Evolutionary conservation across 768 basidiomycete species (phyloP).

Genomic region (Pleurotus sapidus): DNA sequence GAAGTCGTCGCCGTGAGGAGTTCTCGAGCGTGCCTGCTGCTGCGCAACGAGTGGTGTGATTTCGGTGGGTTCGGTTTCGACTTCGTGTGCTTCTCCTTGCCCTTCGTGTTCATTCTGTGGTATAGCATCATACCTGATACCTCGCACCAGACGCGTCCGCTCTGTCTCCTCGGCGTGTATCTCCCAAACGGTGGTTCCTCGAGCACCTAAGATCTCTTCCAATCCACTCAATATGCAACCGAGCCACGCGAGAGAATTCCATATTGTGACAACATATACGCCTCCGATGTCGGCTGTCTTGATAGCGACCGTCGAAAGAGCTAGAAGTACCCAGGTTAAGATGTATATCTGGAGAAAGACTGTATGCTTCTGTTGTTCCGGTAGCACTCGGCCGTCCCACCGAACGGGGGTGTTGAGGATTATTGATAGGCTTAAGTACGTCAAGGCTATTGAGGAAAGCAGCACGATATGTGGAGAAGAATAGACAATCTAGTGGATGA

Average conservation of each 20-base stretch:
- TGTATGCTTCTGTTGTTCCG: constrained; percentile 43
- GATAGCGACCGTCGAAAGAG: constrained; percentile 44
- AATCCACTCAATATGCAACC: constrained; percentile 36
- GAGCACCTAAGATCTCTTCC: constrained; percentile 23
- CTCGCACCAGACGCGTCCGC: constrained; percentile 12
- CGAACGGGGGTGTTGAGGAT: constrained; percentile 32
- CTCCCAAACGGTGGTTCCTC: constrained; percentile 9
- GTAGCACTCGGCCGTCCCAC: constrained; percentile 21
- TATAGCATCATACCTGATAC: constrained; percentile 23
- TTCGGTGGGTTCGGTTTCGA: constrained; percentile 46
- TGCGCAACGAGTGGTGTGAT: constrained; percentile 49
- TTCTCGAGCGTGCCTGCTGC: constrained; percentile 2
- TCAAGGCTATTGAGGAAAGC: constrained; percentile 36
- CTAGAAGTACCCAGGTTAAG: constrained; percentile 54
- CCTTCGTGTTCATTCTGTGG: constrained; percentile 16
- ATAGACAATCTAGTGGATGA: constrained; percentile 51
- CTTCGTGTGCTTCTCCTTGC: constrained; percentile 11
- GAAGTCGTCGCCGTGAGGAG: background rate
- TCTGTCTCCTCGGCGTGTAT: constrained; percentile 3
- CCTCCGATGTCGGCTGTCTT: constrained; percentile 43
- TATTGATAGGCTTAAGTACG: constrained; percentile 41
- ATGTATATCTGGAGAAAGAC: constrained; percentile 49
- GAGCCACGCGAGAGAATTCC: constrained; percentile 47
- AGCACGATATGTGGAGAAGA: constrained; percentile 50
- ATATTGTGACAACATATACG: constrained; percentile 53